Conservation (phyloP, 2,329 filamentous ascomycete genomes). For the Colletotrichum shisoi region DNA sequence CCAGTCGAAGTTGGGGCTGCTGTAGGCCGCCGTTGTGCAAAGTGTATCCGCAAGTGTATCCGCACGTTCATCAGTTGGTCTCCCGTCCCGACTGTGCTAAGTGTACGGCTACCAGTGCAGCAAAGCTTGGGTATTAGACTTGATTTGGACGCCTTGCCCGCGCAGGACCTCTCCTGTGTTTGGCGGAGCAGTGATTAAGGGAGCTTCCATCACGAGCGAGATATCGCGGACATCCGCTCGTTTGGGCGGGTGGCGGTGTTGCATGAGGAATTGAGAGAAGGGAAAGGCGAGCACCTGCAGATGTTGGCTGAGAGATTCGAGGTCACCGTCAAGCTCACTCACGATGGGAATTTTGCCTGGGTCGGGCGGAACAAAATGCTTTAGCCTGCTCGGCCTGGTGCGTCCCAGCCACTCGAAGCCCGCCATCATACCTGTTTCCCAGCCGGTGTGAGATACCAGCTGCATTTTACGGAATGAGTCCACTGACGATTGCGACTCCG, state of each 20-base stretch:
- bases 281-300: background rate
- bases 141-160: background rate
- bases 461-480: background rate
- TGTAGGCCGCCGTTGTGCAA: background rate
- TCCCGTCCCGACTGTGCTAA: background rate
- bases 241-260: background rate
- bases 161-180: background rate
- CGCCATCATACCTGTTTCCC: background rate
- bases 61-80: background rate
- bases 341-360: background rate
- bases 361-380: background rate
- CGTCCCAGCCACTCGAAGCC: slow-evolving; percentile 5
- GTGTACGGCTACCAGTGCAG: background rate
- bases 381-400: background rate
- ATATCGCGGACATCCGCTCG: background rate
- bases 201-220: background rate
- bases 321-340: background rate
- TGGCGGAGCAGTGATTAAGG: background rate
- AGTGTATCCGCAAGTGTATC: background rate
- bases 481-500: slow-evolving; percentile 1
- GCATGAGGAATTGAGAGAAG: background rate
- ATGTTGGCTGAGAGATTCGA: background rate
- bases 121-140: too few relatives aligned
- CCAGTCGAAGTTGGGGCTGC: background rate
- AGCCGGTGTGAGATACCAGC: background rate